Evolutionary conservation across 352 stramenopile species (phyloP), one percentile per base, ranked within the genome.

Genomic region (Globisporangium irregulare): DNA sequence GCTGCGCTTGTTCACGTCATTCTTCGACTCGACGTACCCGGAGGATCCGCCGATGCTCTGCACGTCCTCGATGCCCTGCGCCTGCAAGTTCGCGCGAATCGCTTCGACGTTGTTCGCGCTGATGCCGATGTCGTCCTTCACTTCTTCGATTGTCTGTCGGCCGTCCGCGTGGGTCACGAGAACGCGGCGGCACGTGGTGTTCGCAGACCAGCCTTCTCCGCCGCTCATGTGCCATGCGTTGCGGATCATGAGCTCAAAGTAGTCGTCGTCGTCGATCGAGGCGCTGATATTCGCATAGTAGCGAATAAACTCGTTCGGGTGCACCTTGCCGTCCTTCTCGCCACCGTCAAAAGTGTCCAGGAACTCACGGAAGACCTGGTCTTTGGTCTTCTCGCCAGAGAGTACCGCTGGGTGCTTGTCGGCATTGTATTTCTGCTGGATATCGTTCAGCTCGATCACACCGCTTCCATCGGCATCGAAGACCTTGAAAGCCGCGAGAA

Each of bases 181-280:
- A 51, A 93, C 80, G 43, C 86, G 82, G 20, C 81, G 78, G n/a
- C 82, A 87, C 34, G 78, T 88, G 10, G 75, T 82, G 75, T 91
- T 94, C n/a, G 81, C 80, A n/a, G 69, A 75, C 50, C 72, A 73
- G 2, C 84, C 88, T 1, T 74, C 63, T 15, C 88, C 89, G 15
- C 88, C 89, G 1, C 77, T 82, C 18, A 96, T 86, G 59, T 91
- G 84, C 87, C 89, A 96, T 18, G 84, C 81, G 62, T 94, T 95
- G 29, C 83, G 80, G 64, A 95, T 90, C 80, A 96, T 90, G 27
- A 90, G 67, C 69, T 92, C 84, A 68, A 95, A 96, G 67, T 96
- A 96, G 53, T 94, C 81, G 72, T 96, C 88, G 63, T 80, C 65
- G 56, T 96, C 88, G 56, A 96, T 84, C 24, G 69, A 78, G 7